phyloP scores from a whole-genome alignment of 805 yeast species.

The Schwanniomyces pseudopolymorphus region DNA sequence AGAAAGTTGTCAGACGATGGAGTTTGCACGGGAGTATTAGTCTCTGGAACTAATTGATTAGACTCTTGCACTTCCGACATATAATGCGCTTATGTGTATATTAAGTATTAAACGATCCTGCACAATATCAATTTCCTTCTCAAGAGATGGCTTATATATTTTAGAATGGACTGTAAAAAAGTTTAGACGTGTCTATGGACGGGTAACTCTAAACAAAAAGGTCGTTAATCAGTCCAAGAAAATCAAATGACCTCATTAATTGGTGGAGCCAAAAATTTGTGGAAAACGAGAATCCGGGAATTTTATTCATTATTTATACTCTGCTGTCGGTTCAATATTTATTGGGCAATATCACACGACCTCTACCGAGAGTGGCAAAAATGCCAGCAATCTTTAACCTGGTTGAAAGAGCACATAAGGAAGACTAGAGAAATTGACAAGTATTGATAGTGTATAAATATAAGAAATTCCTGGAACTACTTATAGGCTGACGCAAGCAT shows the following conservation, averaged over 20 bases:
- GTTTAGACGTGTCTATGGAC: slow-evolving; percentile 1
- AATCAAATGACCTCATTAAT: slow-evolving; percentile 8
- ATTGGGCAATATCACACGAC: slow-evolving; percentile 6
- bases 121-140: background rate
- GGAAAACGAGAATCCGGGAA: slow-evolving; percentile 6
- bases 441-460: background rate
- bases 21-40: slow-evolving; percentile 40
- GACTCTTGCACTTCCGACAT: slow-evolving; percentile 26
- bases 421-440: background rate
- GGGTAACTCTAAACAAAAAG: slow-evolving; percentile 2
- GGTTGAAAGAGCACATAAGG: background rate
- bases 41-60: slow-evolving; percentile 20
- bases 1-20: slow-evolving; percentile 32
- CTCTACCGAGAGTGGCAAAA: slow-evolving; percentile 2
- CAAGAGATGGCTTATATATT: background rate
- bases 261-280: slow-evolving; percentile 2
- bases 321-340: slow-evolving; percentile 1
- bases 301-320: slow-evolving; percentile 8
- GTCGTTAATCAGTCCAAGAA: slow-evolving; percentile 2
- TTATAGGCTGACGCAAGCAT: background rate
- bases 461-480: background rate
- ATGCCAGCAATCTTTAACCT: background rate
- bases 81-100: slow-evolving; percentile 1
- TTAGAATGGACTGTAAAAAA: background rate
- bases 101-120: slow-evolving; percentile 1